A percentile compares a stretch with the other conserved stretches of the same genome.
These are phyloP conservation scores for Lagerstroemia speciosa DNA, from an alignment of 345 rosid genomes.

Conservation along the genomic window DNA sequence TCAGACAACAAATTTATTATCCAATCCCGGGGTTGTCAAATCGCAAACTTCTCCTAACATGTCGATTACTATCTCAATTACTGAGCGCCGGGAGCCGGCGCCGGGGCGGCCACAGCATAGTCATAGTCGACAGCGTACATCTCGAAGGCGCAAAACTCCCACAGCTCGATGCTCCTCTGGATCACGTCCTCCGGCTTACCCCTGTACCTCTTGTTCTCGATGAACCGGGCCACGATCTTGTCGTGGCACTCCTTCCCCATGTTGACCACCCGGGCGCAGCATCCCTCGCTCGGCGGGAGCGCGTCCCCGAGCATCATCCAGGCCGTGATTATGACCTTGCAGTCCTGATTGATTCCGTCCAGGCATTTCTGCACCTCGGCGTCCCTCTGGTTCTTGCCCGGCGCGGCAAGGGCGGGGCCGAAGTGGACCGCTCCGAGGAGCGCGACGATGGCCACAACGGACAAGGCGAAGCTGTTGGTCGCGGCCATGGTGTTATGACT, in stretches of 20 bases:
- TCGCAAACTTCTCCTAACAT: too few species aligned
- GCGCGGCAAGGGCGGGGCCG: background rate
- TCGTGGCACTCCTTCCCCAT: background rate
- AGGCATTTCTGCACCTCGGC: background rate
- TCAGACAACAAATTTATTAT: too few species aligned
- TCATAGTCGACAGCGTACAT: too few species aligned
- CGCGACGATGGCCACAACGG: background rate
- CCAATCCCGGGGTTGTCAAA: too few species aligned
- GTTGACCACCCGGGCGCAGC: background rate
- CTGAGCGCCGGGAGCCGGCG: too few species aligned
- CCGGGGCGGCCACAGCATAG: too few species aligned
- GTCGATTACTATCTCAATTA: too few species aligned
- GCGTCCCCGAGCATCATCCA: background rate
- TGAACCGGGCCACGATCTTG: background rate
- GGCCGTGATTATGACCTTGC: background rate
- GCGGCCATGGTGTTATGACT: background rate
- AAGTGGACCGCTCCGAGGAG: background rate
- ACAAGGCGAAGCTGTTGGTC: background rate
- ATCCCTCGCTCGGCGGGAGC: background rate
- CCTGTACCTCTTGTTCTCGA: background rate
- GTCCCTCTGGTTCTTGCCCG: background rate
- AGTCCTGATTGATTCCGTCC: background rate
- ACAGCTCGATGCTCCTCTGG: background rate
- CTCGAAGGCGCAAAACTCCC: background rate
- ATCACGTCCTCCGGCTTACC: background rate